phyloP scores from a whole-genome alignment of 2,329 filamentous ascomycete species.

The Pestalotiopsis sp. region DNA sequence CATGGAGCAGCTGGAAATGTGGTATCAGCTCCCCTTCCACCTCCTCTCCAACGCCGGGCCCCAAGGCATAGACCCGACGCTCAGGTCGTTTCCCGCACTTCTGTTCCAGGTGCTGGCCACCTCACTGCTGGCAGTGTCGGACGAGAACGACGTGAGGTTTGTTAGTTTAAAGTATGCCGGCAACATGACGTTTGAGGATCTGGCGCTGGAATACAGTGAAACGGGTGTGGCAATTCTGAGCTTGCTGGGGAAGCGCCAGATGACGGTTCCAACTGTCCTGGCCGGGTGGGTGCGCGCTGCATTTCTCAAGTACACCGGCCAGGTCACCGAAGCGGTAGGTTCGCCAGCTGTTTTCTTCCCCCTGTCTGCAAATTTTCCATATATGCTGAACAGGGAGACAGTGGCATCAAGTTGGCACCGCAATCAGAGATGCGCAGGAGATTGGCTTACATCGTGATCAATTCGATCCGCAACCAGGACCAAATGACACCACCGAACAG shows the following conservation, averaged over 20 bases:
- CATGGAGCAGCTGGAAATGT: constrained; percentile 50
- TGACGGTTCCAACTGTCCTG: constrained; percentile 58
- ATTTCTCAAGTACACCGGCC: constrained; percentile 60
- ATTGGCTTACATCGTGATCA: constrained; percentile 59
- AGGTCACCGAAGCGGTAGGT: constrained; percentile 58
- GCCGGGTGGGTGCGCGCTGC: constrained; percentile 58
- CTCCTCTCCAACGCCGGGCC: constrained; percentile 52
- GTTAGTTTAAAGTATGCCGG: constrained; percentile 60
- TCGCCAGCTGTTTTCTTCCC: not conserved
- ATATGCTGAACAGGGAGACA: constrained; percentile 24
- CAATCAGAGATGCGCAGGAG: constrained; percentile 64
- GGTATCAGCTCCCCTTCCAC: constrained; percentile 56
- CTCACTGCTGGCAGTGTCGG: constrained; percentile 53
- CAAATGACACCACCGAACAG: constrained; percentile 45
- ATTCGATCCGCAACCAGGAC: constrained; percentile 50
- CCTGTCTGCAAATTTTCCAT: not conserved
- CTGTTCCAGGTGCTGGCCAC: constrained; percentile 61
- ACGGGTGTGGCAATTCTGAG: constrained; percentile 54
- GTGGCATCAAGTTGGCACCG: constrained; percentile 58
- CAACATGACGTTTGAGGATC: constrained; percentile 61
- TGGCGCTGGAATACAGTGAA: constrained; percentile 63
- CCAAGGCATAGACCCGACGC: constrained; percentile 48
- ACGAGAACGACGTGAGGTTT: constrained; percentile 48
- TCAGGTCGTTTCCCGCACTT: constrained; percentile 60
- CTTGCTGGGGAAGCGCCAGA: constrained; percentile 57